A percentile compares a stretch with the other conserved stretches of the same genome.
Conservation (phyloP, 164 flowering plant genomes). For the Magnolia officinalis region DNA sequence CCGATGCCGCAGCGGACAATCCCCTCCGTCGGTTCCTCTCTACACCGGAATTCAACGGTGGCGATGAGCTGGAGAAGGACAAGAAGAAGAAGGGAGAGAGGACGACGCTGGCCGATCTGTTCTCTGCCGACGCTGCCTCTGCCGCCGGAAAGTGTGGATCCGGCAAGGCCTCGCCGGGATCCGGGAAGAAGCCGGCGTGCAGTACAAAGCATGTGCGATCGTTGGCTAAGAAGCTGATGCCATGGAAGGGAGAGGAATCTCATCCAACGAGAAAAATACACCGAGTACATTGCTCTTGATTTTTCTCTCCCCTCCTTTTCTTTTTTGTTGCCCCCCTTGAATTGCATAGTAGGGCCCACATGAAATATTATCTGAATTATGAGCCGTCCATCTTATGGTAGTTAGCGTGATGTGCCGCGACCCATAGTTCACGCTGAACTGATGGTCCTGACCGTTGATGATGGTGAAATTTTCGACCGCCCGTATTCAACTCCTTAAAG, state of each 20-base stretch:
- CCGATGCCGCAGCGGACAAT: slow-evolving; percentile 6
- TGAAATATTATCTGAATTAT: background rate
- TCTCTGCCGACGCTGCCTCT: slow-evolving; percentile 33
- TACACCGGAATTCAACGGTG: slow-evolving; percentile 4
- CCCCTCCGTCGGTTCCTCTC: slow-evolving; percentile 11
- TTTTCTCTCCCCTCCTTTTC: slow-evolving; percentile 9
- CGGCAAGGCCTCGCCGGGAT: background rate
- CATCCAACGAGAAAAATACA: slow-evolving; percentile 46
- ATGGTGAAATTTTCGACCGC: too few species aligned
- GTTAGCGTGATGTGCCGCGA: background rate
- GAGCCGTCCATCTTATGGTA: background rate
- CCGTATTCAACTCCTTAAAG: too few species aligned
- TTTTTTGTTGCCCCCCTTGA: background rate
- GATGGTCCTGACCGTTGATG: too few species aligned
- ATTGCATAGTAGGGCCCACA: background rate
- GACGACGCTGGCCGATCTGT: slow-evolving; percentile 62
- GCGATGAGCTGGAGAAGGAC: slow-evolving; percentile 10
- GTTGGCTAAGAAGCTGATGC: slow-evolving; percentile 44
- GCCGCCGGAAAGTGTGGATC: background rate
- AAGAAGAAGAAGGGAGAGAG: slow-evolving; percentile 27
- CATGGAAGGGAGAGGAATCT: slow-evolving; percentile 35
- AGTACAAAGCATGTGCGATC: slow-evolving; percentile 24
- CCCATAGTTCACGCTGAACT: too few species aligned
- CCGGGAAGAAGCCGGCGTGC: slow-evolving; percentile 15
- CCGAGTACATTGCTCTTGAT: slow-evolving; percentile 27